Conservation (phyloP, 768 basidiomycete genomes). For the Lentinula detonsa region DNA sequence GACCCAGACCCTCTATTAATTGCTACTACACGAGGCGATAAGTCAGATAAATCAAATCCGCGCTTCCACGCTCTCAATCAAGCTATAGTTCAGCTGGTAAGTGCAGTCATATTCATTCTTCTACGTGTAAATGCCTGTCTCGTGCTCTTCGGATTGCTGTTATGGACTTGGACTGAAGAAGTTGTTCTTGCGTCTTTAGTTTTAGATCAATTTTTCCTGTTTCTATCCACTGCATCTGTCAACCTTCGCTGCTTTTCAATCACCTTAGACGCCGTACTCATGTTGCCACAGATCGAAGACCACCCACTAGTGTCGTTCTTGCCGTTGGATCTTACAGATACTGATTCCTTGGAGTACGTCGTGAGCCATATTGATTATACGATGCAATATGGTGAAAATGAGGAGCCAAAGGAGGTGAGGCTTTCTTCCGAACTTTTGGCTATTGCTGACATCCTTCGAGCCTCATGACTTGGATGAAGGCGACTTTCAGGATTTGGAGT, state of each 20-base stretch:
- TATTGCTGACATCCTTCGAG: slow-evolving; percentile 30
- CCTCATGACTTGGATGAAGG: slow-evolving; percentile 93
- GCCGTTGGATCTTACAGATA: slow-evolving; percentile 84
- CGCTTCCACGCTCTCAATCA: slow-evolving; percentile 91
- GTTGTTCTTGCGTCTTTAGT: not conserved
- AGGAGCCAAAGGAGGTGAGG: slow-evolving; percentile 89
- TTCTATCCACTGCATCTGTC: not conserved
- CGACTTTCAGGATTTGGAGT: slow-evolving; percentile 78
- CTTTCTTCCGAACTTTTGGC: slow-evolving; percentile 6
- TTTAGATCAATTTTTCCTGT: not conserved
- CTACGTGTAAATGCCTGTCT: not conserved
- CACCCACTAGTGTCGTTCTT: slow-evolving; percentile 97
- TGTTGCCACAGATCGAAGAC: slow-evolving; percentile 77
- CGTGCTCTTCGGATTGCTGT: not conserved
- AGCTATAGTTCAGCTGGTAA: slow-evolving; percentile 90
- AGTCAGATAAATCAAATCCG: slow-evolving; percentile 54
- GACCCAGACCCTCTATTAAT: slow-evolving; percentile 93
- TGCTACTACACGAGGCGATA: slow-evolving; percentile 52
- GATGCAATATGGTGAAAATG: slow-evolving; percentile 98
- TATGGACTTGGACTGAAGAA: not conserved
- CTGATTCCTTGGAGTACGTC: slow-evolving; percentile 85
- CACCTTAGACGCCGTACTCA: not conserved
- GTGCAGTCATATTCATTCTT: slow-evolving; percentile 17
- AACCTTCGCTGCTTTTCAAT: too few relatives aligned
- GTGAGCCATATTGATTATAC: slow-evolving; percentile 96